These are phyloP conservation scores for Neonectria neomacrospora DNA, from an alignment of 2,329 filamentous ascomycete species.

Conservation along the genomic window DNA sequence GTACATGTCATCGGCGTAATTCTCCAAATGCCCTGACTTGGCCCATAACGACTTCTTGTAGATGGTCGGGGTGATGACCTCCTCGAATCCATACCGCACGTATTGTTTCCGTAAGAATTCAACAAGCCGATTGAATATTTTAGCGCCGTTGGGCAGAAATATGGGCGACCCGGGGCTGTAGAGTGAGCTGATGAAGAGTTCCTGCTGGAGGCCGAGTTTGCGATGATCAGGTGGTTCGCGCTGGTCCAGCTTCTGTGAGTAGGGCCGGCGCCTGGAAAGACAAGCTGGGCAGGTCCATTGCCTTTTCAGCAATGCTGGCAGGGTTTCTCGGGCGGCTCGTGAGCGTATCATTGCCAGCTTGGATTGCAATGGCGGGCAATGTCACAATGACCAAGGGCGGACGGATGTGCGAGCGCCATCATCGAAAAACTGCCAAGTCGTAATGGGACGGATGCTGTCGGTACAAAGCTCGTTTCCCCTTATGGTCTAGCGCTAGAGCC, in stretches of 20 bases:
- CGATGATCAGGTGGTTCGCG: slow-evolving; percentile 65
- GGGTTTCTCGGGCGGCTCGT: slow-evolving; percentile 35
- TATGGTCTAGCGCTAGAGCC: slow-evolving; percentile 37
- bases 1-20: slow-evolving; percentile 94
- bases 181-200: slow-evolving; percentile 80
- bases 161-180: slow-evolving; percentile 90
- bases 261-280: slow-evolving; percentile 44
- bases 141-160: slow-evolving; percentile 83
- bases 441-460: neutral
- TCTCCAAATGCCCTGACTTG: slow-evolving; percentile 86
- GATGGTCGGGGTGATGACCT: slow-evolving; percentile 90
- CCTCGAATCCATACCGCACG: slow-evolving; percentile 84
- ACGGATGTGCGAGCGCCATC: slow-evolving; percentile 21
- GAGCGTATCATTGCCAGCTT: slow-evolving; percentile 47
- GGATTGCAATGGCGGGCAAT: slow-evolving; percentile 30
- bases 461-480: slow-evolving; percentile 39
- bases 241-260: slow-evolving; percentile 45
- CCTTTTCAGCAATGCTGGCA: slow-evolving; percentile 30
- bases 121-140: slow-evolving; percentile 85
- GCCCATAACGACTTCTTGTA: slow-evolving; percentile 92
- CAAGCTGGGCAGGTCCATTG: slow-evolving; percentile 50
- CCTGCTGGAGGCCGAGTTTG: slow-evolving; percentile 71
- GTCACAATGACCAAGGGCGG: slow-evolving; percentile 8
- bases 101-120: slow-evolving; percentile 87
- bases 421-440: slow-evolving; percentile 28